Conservation (phyloP, 2,329 filamentous ascomycete species). For the Fusarium sp. region DNA sequence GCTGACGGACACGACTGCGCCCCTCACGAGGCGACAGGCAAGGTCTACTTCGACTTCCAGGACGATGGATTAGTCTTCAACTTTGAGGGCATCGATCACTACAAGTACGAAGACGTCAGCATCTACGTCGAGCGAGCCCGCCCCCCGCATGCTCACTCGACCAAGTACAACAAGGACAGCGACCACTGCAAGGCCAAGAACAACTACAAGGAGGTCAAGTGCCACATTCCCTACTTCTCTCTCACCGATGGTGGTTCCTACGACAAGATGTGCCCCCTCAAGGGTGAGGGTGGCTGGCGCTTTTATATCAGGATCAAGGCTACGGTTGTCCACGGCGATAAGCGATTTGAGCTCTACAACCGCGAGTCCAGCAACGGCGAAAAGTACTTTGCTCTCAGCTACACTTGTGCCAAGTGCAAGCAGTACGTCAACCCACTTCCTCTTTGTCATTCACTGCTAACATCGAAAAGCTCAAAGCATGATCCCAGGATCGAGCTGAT, state of each 20-base stretch:
- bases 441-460: neutral
- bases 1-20: conserved; percentile 30
- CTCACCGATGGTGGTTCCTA: conserved; percentile 38
- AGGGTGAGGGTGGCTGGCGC: conserved; percentile 41
- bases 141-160: conserved; percentile 33
- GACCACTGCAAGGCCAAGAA: conserved; percentile 36
- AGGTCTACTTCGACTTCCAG: conserved; percentile 41
- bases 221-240: conserved; percentile 40
- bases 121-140: conserved; percentile 35
- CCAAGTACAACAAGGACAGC: conserved; percentile 36
- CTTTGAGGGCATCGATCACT: conserved; percentile 37
- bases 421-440: conserved; percentile 4
- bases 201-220: conserved; percentile 39
- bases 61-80: conserved; percentile 40
- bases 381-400: conserved; percentile 42
- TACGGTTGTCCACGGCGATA: conserved; percentile 31
- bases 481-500: conserved; percentile 23
- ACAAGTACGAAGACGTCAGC: conserved; percentile 43
- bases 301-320: conserved; percentile 43
- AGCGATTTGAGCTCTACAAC: conserved; percentile 39
- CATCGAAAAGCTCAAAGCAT: conserved; percentile 13
- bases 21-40: conserved; percentile 34
- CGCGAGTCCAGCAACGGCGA: conserved; percentile 32
- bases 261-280: conserved; percentile 40
- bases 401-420: conserved; percentile 42